Evolutionary conservation across 2,329 filamentous ascomycete genomes (phyloP).

Genomic region (Cordyceps cicadae): DNA sequence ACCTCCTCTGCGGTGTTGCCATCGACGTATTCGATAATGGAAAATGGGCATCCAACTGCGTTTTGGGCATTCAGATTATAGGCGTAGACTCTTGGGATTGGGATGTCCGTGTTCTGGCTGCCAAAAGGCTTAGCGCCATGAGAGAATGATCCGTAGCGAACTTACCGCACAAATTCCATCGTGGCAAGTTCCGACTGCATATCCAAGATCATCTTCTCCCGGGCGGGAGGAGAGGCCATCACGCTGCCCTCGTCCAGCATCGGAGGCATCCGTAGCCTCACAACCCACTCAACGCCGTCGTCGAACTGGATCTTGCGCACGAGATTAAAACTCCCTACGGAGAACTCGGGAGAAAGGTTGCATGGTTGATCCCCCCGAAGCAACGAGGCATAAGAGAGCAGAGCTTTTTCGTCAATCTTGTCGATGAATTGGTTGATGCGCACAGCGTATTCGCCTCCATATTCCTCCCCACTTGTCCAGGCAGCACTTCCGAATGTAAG

Average conservation of each 20-base stretch:
- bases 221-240: background rate
- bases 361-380: background rate
- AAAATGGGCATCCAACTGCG: background rate
- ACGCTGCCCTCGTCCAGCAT: background rate
- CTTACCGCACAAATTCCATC: slow-evolving; percentile 3
- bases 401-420: background rate
- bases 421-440: background rate
- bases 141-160: background rate
- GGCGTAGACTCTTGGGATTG: background rate
- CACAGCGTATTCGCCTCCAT: background rate
- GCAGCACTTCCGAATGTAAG: background rate
- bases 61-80: background rate
- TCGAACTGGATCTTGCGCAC: slow-evolving; percentile 3
- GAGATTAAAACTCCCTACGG: background rate
- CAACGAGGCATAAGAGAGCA: background rate
- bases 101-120: slow-evolving; percentile 3
- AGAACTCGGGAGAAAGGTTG: background rate
- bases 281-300: background rate
- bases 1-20: slow-evolving; percentile 3
- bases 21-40: slow-evolving; percentile 1
- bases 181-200: slow-evolving; percentile 7
- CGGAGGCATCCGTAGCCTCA: background rate
- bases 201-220: background rate
- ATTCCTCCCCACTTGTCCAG: background rate
- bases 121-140: background rate